A percentile compares a stretch with the other conserved stretches of the same genome.
phyloP scores from a whole-genome alignment of 1,139 yeast species.

The Zygosaccharomyces sapae region DNA sequence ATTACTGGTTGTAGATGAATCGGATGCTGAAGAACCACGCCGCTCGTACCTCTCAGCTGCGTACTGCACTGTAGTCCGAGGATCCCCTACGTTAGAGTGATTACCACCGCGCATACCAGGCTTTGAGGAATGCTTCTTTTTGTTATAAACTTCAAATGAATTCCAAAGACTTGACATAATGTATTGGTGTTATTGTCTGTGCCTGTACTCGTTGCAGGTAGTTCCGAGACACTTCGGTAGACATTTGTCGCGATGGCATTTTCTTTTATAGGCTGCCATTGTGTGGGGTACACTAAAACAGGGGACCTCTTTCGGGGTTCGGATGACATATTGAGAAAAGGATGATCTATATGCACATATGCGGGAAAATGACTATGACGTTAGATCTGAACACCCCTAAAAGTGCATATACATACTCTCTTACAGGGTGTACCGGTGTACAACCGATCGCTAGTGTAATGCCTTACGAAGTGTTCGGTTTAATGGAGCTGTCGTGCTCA shows the following conservation, averaged over 20 bases:
- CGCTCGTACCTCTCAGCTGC: constrained; percentile 25
- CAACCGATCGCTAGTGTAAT: too few relatives aligned
- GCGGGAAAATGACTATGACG: too few relatives aligned
- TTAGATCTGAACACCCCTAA: too few relatives aligned
- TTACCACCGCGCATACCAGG: constrained; percentile 25
- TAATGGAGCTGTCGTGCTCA: too few relatives aligned
- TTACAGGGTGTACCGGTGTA: too few relatives aligned
- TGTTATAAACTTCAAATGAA: constrained; percentile 34
- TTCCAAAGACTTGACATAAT: constrained; percentile 31
- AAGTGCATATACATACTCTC: too few relatives aligned
- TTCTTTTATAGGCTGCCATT: too few relatives aligned
- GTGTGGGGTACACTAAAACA: too few relatives aligned
- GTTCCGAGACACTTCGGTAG: neutral
- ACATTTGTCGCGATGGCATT: neutral
- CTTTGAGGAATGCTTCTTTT: constrained; percentile 29
- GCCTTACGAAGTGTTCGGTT: too few relatives aligned
- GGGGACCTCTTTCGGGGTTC: too few relatives aligned
- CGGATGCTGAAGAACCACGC: constrained; percentile 10
- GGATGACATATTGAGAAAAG: too few relatives aligned
- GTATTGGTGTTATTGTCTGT: neutral
- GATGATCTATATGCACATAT: too few relatives aligned
- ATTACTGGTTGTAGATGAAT: constrained; percentile 8
- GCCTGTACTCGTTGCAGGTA: neutral
- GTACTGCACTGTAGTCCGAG: constrained; percentile 23
- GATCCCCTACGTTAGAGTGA: constrained; percentile 28